Percentiles rank a stretch among this genome's conserved stretches.
Evolutionary conservation across 805 yeast genomes (phyloP).

Genomic region (Candida suzukii): DNA sequence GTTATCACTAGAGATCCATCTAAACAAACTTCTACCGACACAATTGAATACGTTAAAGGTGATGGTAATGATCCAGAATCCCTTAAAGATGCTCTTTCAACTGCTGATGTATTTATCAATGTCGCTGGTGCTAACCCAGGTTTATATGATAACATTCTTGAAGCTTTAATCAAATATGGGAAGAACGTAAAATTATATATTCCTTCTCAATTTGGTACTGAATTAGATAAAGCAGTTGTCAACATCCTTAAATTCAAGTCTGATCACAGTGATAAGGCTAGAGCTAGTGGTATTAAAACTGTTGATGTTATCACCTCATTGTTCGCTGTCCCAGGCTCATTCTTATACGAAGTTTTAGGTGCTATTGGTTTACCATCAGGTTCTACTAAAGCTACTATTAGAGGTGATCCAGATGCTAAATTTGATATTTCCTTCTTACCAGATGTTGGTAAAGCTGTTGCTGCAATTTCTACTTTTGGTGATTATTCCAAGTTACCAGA

Average conservation of each 20-base stretch:
- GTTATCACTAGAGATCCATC: conserved; percentile 41
- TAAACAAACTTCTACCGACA: conserved; percentile 24
- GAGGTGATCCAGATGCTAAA: conserved; percentile 32
- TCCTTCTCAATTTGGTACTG: conserved; percentile 57
- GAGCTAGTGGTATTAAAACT: conserved; percentile 39
- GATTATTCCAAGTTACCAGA: conserved; percentile 36
- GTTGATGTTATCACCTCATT: conserved; percentile 34
- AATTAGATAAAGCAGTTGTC: conserved; percentile 22
- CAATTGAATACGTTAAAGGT: conserved; percentile 32
- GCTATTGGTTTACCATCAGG: conserved; percentile 32
- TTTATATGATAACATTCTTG: conserved; percentile 25
- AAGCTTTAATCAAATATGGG: conserved; percentile 29
- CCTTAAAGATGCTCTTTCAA: conserved; percentile 32
- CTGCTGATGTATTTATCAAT: conserved; percentile 45
- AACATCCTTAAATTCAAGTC: conserved; percentile 21
- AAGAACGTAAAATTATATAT: conserved; percentile 43
- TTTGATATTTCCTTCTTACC: conserved; percentile 28
- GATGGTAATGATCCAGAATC: conserved; percentile 21
- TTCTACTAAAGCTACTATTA: conserved; percentile 26
- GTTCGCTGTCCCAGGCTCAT: conserved; percentile 30
- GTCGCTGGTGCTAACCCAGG: conserved; percentile 29
- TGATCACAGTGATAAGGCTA: conserved; percentile 30
- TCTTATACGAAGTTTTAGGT: conserved; percentile 27
- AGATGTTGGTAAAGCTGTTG: conserved; percentile 40
- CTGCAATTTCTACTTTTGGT: conserved; percentile 29